phyloP scores from a whole-genome alignment of 208 protist genomes.

The Crithidia sp. region DNA sequence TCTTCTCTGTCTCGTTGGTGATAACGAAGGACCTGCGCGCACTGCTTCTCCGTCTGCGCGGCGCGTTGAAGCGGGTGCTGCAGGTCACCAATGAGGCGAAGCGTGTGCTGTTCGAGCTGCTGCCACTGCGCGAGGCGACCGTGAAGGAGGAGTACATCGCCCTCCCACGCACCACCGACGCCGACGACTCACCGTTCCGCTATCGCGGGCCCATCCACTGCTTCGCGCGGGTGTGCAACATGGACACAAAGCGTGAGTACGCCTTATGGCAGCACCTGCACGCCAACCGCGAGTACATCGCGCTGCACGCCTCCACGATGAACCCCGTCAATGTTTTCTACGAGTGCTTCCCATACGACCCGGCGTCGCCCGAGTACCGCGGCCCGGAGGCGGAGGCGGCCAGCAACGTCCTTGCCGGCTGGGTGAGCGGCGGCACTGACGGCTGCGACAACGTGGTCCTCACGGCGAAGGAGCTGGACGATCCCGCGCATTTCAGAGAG shows the following conservation, averaged over 20 bases:
- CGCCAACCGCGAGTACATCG: conserved; percentile 66
- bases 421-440: conserved; percentile 55
- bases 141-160: conserved; percentile 82
- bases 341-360: conserved; percentile 69
- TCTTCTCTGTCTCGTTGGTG: conserved; percentile 60
- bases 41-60: conserved; percentile 56
- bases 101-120: conserved; percentile 44
- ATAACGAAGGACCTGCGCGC: conserved; percentile 49
- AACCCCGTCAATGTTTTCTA: conserved; percentile 77
- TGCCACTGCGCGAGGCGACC: conserved; percentile 51
- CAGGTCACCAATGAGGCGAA: conserved; percentile 38
- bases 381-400: not conserved
- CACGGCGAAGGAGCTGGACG: conserved; percentile 49
- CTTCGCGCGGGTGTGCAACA: conserved; percentile 80
- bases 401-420: conserved; percentile 40
- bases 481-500: conserved; percentile 41
- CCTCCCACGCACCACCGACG: not conserved
- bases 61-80: conserved; percentile 51
- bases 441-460: conserved; percentile 67
- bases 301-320: conserved; percentile 61
- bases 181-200: conserved; percentile 41
- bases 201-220: conserved; percentile 75
- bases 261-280: conserved; percentile 65
- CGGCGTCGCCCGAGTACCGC: conserved; percentile 19
- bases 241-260: conserved; percentile 56